Evolutionary conservation across 176 grass and related monocot genomes (phyloP), one percentile per base, ranked within the genome.

Genomic region (Raddia distichophylla): DNA sequence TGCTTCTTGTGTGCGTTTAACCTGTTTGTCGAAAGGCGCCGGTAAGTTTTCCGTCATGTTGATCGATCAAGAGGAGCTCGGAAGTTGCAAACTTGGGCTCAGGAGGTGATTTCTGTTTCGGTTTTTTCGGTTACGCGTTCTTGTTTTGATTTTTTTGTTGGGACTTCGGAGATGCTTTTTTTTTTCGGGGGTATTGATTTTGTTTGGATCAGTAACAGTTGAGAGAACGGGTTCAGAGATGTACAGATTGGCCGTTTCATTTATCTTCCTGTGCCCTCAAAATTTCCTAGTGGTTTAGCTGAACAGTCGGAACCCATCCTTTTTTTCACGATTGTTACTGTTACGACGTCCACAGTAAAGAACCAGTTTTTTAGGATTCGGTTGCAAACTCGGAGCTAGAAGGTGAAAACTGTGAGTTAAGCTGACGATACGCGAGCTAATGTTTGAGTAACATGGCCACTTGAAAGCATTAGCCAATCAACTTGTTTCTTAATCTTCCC

Each of bases 11-110:
- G 45, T 18, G 77, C 77, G 71, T 6, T n/a, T 52, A 75, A 77
- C 7, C 77, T 89, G 71, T 85, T 85, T 12, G 71, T 46, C 3
- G 69, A 37, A 84, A 89, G 62, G 62, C 54, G 16, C 27, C 50
- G 1, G 70, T 19, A 34, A 16, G 54, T 43, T 81, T 81, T 70
- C 46, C 43, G 34, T n/a, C 64, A 5, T 6, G 8, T 68, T 58
- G 18, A 8, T 48, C 8, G 60, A 43, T 77, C 4, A 19, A 15
- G 11, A 48, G 11, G 58, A 68, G 27, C 8, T 35, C 19, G 27
- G 40, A 76, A 32, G 32, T 64, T 20, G 63, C 63, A 40, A 54
- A 2, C 14, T 49, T 69, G 27, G 18, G 52, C 53, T 81, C 49
- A 11, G 48, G 67, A 56, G 32, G n/a, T 10, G 27, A 16, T 70